Percentiles rank a stretch among this genome's conserved stretches.
phyloP scores from a whole-genome alignment of 2,329 filamentous ascomycete species.

The Fusarium sterilihyphosum region DNA sequence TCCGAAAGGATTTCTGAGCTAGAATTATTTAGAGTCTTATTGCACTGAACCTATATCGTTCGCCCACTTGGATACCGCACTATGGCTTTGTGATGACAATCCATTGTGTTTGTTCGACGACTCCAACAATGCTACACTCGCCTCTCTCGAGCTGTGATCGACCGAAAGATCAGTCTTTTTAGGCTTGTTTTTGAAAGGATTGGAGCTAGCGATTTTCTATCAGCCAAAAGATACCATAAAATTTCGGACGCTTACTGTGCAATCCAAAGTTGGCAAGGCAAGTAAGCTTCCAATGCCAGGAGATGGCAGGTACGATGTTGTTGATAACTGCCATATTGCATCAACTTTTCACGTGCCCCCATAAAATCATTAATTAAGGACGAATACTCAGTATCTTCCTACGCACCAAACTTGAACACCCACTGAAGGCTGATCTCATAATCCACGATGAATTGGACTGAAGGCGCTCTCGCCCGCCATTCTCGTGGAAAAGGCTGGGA shows the following conservation, averaged over 20 bases:
- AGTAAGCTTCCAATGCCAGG: neutral
- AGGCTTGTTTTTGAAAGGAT: neutral
- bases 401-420: neutral
- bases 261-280: neutral
- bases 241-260: neutral
- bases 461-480: slow-evolving; percentile 51
- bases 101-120: neutral
- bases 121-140: neutral
- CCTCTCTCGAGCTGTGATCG: neutral
- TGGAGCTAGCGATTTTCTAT: neutral
- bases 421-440: neutral
- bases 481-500: slow-evolving; percentile 48
- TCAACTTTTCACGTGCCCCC: neutral
- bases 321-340: neutral
- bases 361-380: neutral
- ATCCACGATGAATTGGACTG: slow-evolving; percentile 55
- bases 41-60: no score
- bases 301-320: neutral
- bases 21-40: no score
- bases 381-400: neutral
- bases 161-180: neutral
- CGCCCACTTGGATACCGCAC: no score
- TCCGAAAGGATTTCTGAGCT: no score
- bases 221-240: neutral
- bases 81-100: no score